Conservation (phyloP, 129 eudicot genomes). For the Dittrichia graveolens region DNA sequence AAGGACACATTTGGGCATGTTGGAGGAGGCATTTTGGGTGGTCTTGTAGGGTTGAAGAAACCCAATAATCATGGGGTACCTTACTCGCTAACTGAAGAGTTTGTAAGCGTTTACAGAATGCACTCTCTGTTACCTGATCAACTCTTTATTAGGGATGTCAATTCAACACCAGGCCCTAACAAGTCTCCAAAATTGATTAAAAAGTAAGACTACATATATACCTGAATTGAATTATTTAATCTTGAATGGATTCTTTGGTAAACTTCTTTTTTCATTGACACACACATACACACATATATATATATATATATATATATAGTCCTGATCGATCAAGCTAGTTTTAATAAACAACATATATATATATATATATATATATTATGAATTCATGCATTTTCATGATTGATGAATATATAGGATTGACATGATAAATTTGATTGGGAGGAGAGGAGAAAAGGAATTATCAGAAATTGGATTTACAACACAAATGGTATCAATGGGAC, state of each 20-base stretch:
- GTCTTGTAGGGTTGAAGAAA: slow-evolving; percentile 53
- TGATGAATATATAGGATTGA: slow-evolving; percentile 34
- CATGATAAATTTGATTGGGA: slow-evolving; percentile 45
- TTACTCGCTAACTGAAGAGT: slow-evolving; percentile 68
- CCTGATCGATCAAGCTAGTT: too few relatives aligned
- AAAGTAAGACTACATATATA: slow-evolving; percentile 31
- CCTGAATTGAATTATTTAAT: too few relatives aligned
- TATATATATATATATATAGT: background rate
- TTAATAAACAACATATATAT: background rate
- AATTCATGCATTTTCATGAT: background rate
- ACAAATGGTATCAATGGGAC: slow-evolving; percentile 75
- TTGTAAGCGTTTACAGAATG: slow-evolving; percentile 66
- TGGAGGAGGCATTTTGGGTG: slow-evolving; percentile 51
- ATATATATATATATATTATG: too few relatives aligned
- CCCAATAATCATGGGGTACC: slow-evolving; percentile 67
- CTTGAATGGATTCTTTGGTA: too few relatives aligned
- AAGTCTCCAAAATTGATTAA: slow-evolving; percentile 49
- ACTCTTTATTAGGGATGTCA: slow-evolving; percentile 45
- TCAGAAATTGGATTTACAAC: slow-evolving; percentile 47
- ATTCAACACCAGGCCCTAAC: slow-evolving; percentile 51
- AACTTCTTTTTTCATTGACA: background rate
- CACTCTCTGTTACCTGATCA: slow-evolving; percentile 62
- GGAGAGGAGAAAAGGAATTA: slow-evolving; percentile 40
- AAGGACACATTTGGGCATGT: slow-evolving; percentile 59
- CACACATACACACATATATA: background rate